Base-by-base conservation (phyloP, 2,329 filamentous ascomycete species). In the Botryotinia narcissicola region DNA sequence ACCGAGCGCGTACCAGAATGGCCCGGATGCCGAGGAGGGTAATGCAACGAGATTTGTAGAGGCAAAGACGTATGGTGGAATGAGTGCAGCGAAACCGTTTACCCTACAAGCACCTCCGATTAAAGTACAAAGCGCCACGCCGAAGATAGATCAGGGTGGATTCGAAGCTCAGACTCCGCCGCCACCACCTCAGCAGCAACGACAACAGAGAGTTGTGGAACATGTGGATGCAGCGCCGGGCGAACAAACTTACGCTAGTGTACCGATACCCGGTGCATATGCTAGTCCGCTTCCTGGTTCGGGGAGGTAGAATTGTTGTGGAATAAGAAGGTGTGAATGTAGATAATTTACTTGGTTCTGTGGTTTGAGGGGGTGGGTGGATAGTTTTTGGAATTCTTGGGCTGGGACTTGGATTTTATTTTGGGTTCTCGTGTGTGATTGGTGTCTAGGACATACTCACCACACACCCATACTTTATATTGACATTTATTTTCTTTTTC, bases 221-320 rank as follows among this genome's bases (percentile, higher is more conserved):
- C 92, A 93, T 77, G 90, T 90, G 29, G 88, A 87, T 18, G 87
- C 90, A 40, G 92, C 92, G 16, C 90, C 92, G 0, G 92, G 94
- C 66, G 95, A 98, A 86, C 89, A 92, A 78, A 89, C 90, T 67
- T 98, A 97, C 82, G 95, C 91, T 20, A 85, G 91, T 35, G 95
- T 98, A 46, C 93, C 95, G 0, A 97, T 98, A 74, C 95, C 95
- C 0, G 93, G 92, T 9, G 93, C 94, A 0, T 98, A 98, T 81
- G 78, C 89, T 73, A 87, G 85, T 82, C 87, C 84, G 79, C 86
- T 87, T 8, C 69, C 75, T 5, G 37, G 73, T 29, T 48, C 84
- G 84, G 14, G 81, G 1, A 18, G 59, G n/a, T 61, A 40, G 59
- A 22, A 61, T n/a, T 37, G 22, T 8, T 40, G 22, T 3, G 22